Conservation (phyloP, 2,329 filamentous ascomycete genomes). For the Huntiella savannae region DNA sequence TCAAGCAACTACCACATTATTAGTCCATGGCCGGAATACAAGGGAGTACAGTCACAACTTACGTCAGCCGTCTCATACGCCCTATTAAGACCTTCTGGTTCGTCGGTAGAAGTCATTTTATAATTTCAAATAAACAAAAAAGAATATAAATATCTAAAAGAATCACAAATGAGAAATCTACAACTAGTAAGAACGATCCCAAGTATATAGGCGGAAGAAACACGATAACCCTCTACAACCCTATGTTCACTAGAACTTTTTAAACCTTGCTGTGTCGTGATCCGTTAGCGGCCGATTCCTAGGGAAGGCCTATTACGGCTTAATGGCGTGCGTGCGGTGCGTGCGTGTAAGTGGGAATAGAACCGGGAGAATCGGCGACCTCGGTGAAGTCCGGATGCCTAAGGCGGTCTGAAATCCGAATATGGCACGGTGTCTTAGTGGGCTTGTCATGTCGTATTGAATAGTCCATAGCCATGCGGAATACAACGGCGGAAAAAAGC, state of each 20-base stretch:
- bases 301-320: too few species aligned
- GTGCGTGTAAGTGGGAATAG: too few species aligned
- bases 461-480: too few species aligned
- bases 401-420: too few species aligned
- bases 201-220: not conserved
- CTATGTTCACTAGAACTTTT: not conserved
- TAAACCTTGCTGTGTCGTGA: too few species aligned
- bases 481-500: too few species aligned
- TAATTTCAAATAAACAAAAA: not conserved
- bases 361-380: too few species aligned
- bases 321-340: too few species aligned
- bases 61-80: slow-evolving; percentile 29
- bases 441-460: too few species aligned
- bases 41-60: slow-evolving; percentile 14
- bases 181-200: not conserved
- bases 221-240: not conserved
- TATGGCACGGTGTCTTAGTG: too few species aligned
- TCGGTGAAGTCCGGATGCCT: too few species aligned
- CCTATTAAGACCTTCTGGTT: slow-evolving; percentile 15
- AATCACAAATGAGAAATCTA: not conserved
- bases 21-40: not conserved
- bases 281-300: too few species aligned
- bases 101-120: not conserved
- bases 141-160: not conserved
- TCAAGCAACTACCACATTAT: slow-evolving; percentile 37